Conservation (phyloP, 2,329 filamentous ascomycete species). For the Fusarium xylarioides region DNA sequence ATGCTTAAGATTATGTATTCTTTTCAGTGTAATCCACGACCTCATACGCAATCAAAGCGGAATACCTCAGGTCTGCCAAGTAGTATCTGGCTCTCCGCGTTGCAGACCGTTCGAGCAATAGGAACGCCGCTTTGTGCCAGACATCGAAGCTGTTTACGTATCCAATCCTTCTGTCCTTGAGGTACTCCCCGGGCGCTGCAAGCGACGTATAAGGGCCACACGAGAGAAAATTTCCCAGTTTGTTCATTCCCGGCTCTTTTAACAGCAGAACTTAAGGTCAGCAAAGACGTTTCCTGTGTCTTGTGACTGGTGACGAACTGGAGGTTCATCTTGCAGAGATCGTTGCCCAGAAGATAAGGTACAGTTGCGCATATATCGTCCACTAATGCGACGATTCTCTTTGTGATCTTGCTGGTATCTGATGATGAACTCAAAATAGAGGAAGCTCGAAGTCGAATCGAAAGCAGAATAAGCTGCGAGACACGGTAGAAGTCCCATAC, state of each 20-base stretch:
- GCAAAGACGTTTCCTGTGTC: background rate
- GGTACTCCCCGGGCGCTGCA: background rate
- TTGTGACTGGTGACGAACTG: too few relatives aligned
- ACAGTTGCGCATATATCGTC: background rate
- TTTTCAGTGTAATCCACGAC: too few relatives aligned
- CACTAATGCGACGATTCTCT: background rate
- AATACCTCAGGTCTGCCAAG: background rate
- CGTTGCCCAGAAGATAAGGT: background rate
- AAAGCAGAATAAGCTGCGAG: background rate
- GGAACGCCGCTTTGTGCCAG: background rate
- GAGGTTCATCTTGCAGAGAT: background rate
- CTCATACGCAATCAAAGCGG: background rate
- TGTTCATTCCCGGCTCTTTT: background rate
- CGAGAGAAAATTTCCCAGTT: background rate
- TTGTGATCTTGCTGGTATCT: background rate
- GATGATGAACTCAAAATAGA: background rate
- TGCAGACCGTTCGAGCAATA: background rate
- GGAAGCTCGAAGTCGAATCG: background rate
- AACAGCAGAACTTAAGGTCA: background rate
- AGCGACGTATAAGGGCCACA: background rate
- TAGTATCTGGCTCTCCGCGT: background rate
- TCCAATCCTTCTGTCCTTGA: background rate
- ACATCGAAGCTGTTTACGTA: background rate
- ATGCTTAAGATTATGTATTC: accelerated
- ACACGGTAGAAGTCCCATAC: background rate